Percentiles rank a stretch among this genome's conserved stretches.
Evolutionary conservation across 768 basidiomycete genomes (phyloP).

Genomic region (Lactarius sanguifluus): DNA sequence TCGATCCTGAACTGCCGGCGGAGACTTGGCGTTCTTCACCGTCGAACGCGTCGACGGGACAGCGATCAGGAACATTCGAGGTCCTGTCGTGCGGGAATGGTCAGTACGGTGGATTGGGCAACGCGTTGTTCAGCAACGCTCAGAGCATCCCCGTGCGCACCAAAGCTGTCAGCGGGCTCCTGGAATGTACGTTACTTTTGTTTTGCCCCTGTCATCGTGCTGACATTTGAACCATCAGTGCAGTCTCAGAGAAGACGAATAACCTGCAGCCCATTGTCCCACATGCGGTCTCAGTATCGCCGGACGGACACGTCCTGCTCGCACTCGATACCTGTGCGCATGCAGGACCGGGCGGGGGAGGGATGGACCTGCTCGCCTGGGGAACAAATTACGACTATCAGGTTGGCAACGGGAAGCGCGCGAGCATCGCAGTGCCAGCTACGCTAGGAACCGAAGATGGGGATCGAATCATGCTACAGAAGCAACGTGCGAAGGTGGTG

Average conservation of each 20-base stretch:
- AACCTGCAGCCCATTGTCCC: slow-evolving; percentile 65
- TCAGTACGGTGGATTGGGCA: slow-evolving; percentile 77
- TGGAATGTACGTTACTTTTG: slow-evolving; percentile 67
- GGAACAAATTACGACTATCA: slow-evolving; percentile 73
- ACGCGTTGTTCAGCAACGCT: slow-evolving; percentile 61
- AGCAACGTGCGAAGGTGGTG: slow-evolving; percentile 50
- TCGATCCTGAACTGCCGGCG: slow-evolving; percentile 68
- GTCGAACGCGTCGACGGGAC: slow-evolving; percentile 53
- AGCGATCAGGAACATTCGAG: slow-evolving; percentile 47
- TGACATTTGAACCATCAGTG: slow-evolving; percentile 1
- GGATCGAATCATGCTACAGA: slow-evolving; percentile 58
- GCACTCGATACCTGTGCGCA: slow-evolving; percentile 61
- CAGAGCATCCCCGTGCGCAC: slow-evolving; percentile 70
- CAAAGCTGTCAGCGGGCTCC: slow-evolving; percentile 76
- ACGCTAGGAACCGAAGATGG: slow-evolving; percentile 52
- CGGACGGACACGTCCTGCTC: slow-evolving; percentile 73
- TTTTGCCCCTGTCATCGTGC: neutral
- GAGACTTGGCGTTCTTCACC: slow-evolving; percentile 75
- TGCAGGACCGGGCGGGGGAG: slow-evolving; percentile 49
- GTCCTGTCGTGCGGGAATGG: slow-evolving; percentile 82
- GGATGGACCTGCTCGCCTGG: slow-evolving; percentile 71
- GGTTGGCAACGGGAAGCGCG: slow-evolving; percentile 70
- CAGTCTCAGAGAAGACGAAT: slow-evolving; percentile 65
- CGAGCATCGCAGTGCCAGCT: slow-evolving; percentile 55
- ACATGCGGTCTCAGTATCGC: slow-evolving; percentile 62